A percentile compares a stretch with the other conserved stretches of the same genome.
These are phyloP conservation scores for Teratosphaeria epicoccoides DNA, from an alignment of 2,329 filamentous ascomycete species.

Conservation along the genomic window DNA sequence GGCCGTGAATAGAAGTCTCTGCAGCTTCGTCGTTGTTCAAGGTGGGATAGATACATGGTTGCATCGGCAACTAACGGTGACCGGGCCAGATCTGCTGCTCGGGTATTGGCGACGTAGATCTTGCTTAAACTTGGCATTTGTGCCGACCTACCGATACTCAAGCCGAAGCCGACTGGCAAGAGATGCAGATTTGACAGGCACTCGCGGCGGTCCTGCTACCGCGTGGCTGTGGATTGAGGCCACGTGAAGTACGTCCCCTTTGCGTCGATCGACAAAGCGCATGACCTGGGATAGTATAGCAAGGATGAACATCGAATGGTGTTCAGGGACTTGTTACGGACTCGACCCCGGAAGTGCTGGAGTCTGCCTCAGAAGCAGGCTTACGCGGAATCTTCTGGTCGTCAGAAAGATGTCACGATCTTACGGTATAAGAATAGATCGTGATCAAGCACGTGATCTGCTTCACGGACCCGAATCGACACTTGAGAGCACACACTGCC, in stretches of 20 bases:
- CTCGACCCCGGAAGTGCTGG: neutral
- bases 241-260: neutral
- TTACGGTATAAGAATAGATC: neutral
- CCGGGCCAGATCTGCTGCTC: neutral
- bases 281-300: neutral
- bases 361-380: neutral
- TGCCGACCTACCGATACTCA: neutral
- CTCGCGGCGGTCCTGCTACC: no score
- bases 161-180: neutral
- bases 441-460: neutral
- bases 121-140: neutral
- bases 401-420: neutral
- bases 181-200: neutral
- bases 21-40: neutral
- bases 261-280: no score
- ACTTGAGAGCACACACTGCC: no score
- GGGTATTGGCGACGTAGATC: neutral
- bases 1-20: neutral
- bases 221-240: neutral
- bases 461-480: neutral
- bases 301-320: no score
- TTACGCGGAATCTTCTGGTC: neutral
- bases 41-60: neutral
- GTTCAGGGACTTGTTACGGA: no score
- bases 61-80: conserved; percentile 1